Evolutionary conservation across 768 basidiomycete genomes (phyloP), one percentile per base, ranked within the genome.

Genomic region (Tulasnella sp.): DNA sequence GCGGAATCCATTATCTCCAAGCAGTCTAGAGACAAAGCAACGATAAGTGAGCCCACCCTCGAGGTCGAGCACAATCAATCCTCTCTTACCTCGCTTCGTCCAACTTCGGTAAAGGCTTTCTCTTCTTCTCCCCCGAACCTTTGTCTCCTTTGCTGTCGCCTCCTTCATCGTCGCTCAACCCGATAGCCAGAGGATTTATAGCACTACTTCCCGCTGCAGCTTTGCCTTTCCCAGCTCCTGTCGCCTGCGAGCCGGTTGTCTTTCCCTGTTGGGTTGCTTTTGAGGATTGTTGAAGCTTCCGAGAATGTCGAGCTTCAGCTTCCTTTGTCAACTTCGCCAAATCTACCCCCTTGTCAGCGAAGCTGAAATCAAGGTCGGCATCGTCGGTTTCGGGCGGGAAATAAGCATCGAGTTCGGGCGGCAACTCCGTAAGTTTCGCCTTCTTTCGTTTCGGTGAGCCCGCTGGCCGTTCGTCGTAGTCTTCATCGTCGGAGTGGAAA

Each of bases 1-100:
- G 2, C 93, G 94, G 81, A 99, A 92, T 0, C 98, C 96, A 40
- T 87, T 86, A 4, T 88, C 85, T 6, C 91, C 90, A 18, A 96
- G 85, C 78, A 99, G 83, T 78, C 92, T 87, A 57, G 86, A 16
- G 6, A 16, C 37, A 18, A 70, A 72, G 35, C 10, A 39, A 6
- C 40, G 44, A 35, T 20, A 20, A 15, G 2, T 39, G 20, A 67
- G 29, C 23, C 51, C 3, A 39, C 11, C 4, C 32, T 42, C 1
- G 35, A 3, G 39, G 35, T 18, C 11, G 20, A 18, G 16, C 13
- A 20, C 5, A 26, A 46, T 18, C 44, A 44, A 39, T 35, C 15
- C 67, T 61, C 37, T 79, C 84, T 57, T 77, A 85, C 85, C 84
- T 78, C 18, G 82, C 89, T 82, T 94, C 93, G 83, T 96, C 93